Percentiles rank a stretch among this genome's conserved stretches.
These are phyloP conservation scores for Rhodotorula graminis DNA, from an alignment of 768 basidiomycete species.

Conservation along the genomic window DNA sequence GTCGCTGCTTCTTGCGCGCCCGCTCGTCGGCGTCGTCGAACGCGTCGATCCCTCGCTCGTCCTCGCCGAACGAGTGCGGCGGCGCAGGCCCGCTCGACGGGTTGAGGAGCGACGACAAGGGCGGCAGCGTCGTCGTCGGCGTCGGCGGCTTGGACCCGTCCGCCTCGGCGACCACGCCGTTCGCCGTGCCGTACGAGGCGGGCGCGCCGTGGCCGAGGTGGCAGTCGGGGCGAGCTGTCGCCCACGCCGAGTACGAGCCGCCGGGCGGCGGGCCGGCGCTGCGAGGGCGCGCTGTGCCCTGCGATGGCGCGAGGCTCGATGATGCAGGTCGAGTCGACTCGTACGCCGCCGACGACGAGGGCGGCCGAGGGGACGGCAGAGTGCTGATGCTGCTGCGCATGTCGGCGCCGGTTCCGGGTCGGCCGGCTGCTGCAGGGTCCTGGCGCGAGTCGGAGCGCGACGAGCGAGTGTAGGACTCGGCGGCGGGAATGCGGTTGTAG, in stretches of 20 bases:
- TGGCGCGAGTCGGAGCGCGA: conserved; percentile 11
- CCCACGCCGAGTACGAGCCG: background rate
- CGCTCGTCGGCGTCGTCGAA: conserved; percentile 12
- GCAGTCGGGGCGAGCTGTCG: background rate
- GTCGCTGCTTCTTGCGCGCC: conserved; percentile 15
- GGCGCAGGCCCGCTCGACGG: background rate
- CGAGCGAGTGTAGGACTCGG: conserved; percentile 24
- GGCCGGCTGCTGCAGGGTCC: background rate
- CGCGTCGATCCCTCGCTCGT: background rate
- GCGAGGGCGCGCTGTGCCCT: no score
- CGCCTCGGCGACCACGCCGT: background rate
- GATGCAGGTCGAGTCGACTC: background rate
- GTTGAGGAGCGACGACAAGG: conserved; percentile 23
- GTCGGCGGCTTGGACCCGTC: no score
- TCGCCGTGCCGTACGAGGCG: background rate
- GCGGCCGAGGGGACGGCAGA: background rate
- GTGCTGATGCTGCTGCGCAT: no score
- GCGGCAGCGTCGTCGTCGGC: conserved; percentile 9
- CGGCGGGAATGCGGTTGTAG: conserved; percentile 26
- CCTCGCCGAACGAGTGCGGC: background rate
- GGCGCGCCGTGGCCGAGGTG: background rate
- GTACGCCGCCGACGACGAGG: background rate
- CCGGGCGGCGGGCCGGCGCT: no score
- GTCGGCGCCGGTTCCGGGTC: no score
- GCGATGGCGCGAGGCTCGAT: no score